Evolutionary conservation across 169 alveolate species (phyloP).

Genomic region (Plasmodium berghei): DNA sequence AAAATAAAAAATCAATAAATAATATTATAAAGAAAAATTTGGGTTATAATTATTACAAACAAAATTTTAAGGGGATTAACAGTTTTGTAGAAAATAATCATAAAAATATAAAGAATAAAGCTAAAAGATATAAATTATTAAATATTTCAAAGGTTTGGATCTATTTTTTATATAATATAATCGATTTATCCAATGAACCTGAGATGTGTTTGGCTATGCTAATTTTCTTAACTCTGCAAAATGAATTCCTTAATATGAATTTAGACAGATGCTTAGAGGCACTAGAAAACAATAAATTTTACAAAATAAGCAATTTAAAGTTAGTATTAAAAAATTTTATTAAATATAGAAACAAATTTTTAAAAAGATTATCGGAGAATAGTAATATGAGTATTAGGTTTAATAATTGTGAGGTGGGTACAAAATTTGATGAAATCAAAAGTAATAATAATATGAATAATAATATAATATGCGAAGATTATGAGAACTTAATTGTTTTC

Average conservation of each 20-base stretch:
- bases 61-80: neutral
- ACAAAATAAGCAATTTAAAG: conserved; percentile 18
- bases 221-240: conserved; percentile 47
- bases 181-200: conserved; percentile 56
- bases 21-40: conserved; percentile 14
- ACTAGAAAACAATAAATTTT: conserved; percentile 26
- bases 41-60: conserved; percentile 6
- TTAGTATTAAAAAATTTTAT: conserved; percentile 45
- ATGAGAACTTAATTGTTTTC: conserved; percentile 35
- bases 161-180: conserved; percentile 15
- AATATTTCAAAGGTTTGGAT: conserved; percentile 43
- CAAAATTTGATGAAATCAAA: too few relatives aligned
- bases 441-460: neutral
- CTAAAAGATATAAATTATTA: conserved; percentile 60
- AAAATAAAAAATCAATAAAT: conserved; percentile 24
- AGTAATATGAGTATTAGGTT: too few relatives aligned
- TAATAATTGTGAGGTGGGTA: too few relatives aligned
- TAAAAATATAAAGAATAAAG: neutral
- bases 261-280: conserved; percentile 27
- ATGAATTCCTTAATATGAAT: conserved; percentile 12
- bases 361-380: conserved; percentile 8
- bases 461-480: neutral
- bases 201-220: conserved; percentile 37
- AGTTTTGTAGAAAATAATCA: neutral
- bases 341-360: conserved; percentile 29